Conservation (phyloP, 192 early-diverging fungal genomes). For the Coemansia sp. region DNA sequence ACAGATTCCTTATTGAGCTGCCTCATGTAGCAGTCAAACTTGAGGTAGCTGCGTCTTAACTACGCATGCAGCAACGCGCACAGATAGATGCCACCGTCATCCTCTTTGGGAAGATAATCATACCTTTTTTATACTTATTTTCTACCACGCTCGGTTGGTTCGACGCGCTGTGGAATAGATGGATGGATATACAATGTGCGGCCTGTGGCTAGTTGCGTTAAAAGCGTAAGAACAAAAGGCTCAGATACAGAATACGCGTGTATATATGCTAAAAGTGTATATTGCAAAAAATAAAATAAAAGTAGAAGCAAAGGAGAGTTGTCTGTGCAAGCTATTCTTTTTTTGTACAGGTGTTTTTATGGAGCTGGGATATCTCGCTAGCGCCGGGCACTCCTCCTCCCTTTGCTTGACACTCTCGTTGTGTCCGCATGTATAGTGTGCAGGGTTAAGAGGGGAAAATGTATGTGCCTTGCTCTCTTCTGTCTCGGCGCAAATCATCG, state of each 20-base stretch:
- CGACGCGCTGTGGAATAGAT: not conserved
- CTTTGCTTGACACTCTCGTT: conserved; percentile 23
- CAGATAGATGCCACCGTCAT: not conserved
- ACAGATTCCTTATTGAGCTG: not conserved
- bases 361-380: not conserved
- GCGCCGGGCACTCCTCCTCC: not conserved
- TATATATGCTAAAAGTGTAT: conserved; percentile 3
- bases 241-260: conserved; percentile 2
- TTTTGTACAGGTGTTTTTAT: conserved; percentile 2
- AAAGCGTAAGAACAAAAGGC: not conserved
- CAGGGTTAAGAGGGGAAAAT: conserved; percentile 13
- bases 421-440: conserved; percentile 26
- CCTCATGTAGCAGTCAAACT: not conserved
- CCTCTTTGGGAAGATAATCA: not conserved
- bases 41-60: too few relatives aligned
- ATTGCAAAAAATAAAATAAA: conserved; percentile 1
- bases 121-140: conserved; percentile 1
- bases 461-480: conserved; percentile 12
- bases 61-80: not conserved
- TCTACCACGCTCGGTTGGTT: not conserved
- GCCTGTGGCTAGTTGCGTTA: not conserved
- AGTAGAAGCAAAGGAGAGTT: conserved; percentile 9
- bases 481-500: conserved; percentile 11
- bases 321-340: not conserved
- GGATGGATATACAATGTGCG: not conserved